phyloP scores from a whole-genome alignment of 495 filamentous ascomycete species.

The Hypoxylon crocopeplum region DNA sequence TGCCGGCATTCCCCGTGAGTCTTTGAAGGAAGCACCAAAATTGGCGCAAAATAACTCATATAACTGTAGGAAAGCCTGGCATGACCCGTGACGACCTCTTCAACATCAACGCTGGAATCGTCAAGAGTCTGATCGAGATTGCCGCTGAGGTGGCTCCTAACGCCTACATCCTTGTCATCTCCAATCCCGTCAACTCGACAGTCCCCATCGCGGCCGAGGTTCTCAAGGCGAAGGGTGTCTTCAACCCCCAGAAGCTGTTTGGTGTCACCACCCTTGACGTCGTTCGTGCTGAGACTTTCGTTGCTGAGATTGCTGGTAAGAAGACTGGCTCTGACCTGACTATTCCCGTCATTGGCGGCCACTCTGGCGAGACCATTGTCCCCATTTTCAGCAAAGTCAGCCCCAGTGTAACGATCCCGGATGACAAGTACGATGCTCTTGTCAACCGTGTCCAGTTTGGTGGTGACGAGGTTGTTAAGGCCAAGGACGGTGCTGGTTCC shows the following conservation, averaged over 20 bases:
- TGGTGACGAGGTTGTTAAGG: slow-evolving; percentile 97
- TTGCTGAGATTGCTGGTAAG: slow-evolving; percentile 81
- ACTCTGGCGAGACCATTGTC: slow-evolving; percentile 97
- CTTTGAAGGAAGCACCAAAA: not conserved
- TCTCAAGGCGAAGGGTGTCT: slow-evolving; percentile 89
- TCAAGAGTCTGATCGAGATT: slow-evolving; percentile 82
- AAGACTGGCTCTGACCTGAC: slow-evolving; percentile 79
- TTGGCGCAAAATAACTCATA: slow-evolving; percentile 17
- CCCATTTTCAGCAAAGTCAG: slow-evolving; percentile 92
- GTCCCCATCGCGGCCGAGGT: slow-evolving; percentile 97
- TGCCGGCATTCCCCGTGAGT: slow-evolving; percentile 94
- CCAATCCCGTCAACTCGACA: slow-evolving; percentile 98
- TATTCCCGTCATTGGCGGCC: slow-evolving; percentile 94
- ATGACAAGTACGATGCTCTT: slow-evolving; percentile 83
- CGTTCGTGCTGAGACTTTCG: slow-evolving; percentile 97
- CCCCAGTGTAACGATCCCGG: slow-evolving; percentile 79
- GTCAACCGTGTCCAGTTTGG: slow-evolving; percentile 97
- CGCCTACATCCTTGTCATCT: slow-evolving; percentile 94
- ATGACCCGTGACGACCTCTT: slow-evolving; percentile 99
- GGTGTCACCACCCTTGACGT: slow-evolving; percentile 98
- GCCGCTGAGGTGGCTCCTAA: slow-evolving; percentile 88
- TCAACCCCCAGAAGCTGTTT: slow-evolving; percentile 92
- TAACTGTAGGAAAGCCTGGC: slow-evolving; percentile 84
- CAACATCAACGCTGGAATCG: slow-evolving; percentile 97
- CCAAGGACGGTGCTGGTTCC: slow-evolving; percentile 94